Percentiles rank a stretch among this genome's conserved stretches.
Conservation (phyloP, 2,329 filamentous ascomycete genomes). For the Trichoderma polysporum region DNA sequence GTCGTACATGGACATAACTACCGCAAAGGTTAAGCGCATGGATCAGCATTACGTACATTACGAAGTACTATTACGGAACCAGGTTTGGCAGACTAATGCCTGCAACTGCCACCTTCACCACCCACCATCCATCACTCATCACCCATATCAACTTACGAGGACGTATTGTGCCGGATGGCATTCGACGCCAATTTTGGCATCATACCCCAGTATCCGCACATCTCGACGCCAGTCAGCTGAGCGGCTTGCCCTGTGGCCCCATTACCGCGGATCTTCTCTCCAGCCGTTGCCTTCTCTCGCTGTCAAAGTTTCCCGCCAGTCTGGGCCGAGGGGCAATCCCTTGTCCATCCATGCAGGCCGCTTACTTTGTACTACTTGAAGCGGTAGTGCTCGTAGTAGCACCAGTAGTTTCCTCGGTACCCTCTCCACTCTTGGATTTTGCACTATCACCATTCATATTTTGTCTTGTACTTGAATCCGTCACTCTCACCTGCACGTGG, state of each 20-base stretch:
- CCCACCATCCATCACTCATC: not conserved
- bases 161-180: not conserved
- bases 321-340: not conserved
- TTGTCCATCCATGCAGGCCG: not conserved
- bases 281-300: not conserved
- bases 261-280: constrained; percentile 7
- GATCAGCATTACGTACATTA: not conserved
- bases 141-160: not conserved
- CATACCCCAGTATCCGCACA: not conserved
- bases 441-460: not conserved
- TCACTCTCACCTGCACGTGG: constrained; percentile 1
- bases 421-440: not conserved
- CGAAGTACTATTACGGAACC: not conserved
- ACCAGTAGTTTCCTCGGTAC: not conserved
- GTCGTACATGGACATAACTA: not conserved
- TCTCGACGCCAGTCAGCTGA: constrained; percentile 20
- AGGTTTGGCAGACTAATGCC: not conserved
- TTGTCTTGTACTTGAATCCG: not conserved
- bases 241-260: constrained; percentile 18
- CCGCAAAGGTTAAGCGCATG: not conserved
- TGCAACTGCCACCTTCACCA: not conserved
- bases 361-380: not conserved
- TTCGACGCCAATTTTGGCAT: constrained; percentile 12
- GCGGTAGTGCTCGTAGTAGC: not conserved
- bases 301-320: not conserved